Base-by-base conservation (phyloP, 352 stramenopile species). In the Phytophthora megakarya region DNA sequence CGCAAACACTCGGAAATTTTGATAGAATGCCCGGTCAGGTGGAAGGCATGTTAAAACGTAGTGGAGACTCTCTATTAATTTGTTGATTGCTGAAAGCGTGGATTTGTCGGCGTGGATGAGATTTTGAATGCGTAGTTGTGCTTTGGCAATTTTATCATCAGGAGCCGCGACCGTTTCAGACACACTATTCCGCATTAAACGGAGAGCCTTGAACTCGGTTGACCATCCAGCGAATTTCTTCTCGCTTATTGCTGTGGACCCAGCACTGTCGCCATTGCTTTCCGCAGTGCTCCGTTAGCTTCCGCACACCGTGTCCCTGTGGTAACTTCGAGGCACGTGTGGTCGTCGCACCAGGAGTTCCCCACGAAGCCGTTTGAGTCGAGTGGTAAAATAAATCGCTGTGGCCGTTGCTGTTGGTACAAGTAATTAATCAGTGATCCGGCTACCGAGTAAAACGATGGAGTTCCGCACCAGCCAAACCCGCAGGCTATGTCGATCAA, bases 31-130 rank as follows among this genome's bases (percentile, higher is more conserved):
- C 26, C 61, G 44, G 0, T 51, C 50, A 1, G 52, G 1, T 0
- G 45, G 61, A 37, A 70, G 65, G 16, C 46, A 59, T 3, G 33
- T 64, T 7, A 26, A 33, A 11, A 66, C 48, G 35, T 70, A 54
- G 3, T 54, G 54, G 4, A 71, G 12, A n/a, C 42, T 61, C 0
- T 48, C 48, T 0, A 71, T 16, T 0, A 71, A 11, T 25, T 62
- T 47, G 15, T 58, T 43, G 0, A 32, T n/a, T n/a, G n/a, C n/a
- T n/a, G n/a, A n/a, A n/a, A n/a, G n/a, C n/a, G n/a, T n/a, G n/a
- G n/a, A n/a, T n/a, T n/a, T n/a, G n/a, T n/a, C n/a, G n/a, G n/a
- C n/a, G n/a, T n/a, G n/a, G 26, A 9, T 9, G 5, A 32, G 26
- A 9, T 32, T 32, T 32, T 32, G 26, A 13, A 67, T 48, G 0